These are phyloP conservation scores for Oryza glaberrima DNA, from an alignment of 176 grass and related monocot genomes.

Conservation along the genomic window DNA sequence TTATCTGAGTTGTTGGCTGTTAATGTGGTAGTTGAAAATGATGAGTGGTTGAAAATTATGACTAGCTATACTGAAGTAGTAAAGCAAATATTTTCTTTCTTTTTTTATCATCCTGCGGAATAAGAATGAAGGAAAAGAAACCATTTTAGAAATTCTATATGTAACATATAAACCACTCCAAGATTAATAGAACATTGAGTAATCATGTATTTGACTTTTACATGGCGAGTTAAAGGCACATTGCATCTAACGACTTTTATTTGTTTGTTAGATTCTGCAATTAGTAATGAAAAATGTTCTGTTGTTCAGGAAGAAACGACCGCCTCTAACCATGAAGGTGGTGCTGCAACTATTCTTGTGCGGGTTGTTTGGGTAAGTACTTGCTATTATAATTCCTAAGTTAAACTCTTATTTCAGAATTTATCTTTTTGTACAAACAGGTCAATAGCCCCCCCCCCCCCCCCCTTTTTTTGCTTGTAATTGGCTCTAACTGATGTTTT, in stretches of 20 bases:
- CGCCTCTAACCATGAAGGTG: slow-evolving; percentile 48
- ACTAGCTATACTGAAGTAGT: neutral
- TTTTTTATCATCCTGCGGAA: neutral
- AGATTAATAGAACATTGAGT: neutral
- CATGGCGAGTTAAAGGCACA: neutral
- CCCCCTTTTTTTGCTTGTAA: neutral
- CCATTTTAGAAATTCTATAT: neutral
- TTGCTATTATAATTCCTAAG: neutral
- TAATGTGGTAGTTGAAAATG: neutral
- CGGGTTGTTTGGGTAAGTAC: slow-evolving; percentile 49
- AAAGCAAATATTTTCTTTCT: neutral
- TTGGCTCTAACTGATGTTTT: neutral
- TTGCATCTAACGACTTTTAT: neutral
- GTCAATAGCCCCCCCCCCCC: neutral
- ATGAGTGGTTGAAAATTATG: neutral
- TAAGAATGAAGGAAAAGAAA: neutral
- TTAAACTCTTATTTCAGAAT: neutral
- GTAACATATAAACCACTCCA: neutral
- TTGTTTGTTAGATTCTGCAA: neutral
- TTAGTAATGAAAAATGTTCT: neutral
- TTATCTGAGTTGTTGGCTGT: neutral
- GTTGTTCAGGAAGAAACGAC: slow-evolving; percentile 48
- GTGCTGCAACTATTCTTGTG: slow-evolving; percentile 33
- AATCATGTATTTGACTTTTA: neutral
- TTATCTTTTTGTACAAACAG: neutral